These are phyloP conservation scores for Amauroascus niger DNA, from an alignment of 2,329 filamentous ascomycete genomes.

Conservation along the genomic window DNA sequence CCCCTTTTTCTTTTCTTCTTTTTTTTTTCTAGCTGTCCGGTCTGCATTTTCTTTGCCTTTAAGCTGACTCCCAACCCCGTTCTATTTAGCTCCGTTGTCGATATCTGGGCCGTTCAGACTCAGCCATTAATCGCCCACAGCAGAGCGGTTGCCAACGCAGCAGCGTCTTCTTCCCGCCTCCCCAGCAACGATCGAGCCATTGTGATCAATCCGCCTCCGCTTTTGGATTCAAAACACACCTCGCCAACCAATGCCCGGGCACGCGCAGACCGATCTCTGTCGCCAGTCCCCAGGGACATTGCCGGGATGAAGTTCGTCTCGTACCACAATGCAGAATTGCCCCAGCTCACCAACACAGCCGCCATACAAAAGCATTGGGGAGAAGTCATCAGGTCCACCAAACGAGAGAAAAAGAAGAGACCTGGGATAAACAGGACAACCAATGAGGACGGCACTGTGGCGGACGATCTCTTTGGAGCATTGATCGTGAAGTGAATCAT, in stretches of 20 bases:
- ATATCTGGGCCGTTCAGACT: conserved; percentile 38
- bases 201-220: conserved; percentile 1
- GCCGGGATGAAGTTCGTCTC: conserved; percentile 17
- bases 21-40: not conserved
- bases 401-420: conserved; percentile 24
- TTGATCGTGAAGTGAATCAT: conserved; percentile 25
- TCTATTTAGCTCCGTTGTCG: conserved; percentile 32
- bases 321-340: conserved; percentile 7
- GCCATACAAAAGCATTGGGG: conserved; percentile 37
- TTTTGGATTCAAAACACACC: not conserved
- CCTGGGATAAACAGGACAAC: not conserved
- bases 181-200: conserved; percentile 13
- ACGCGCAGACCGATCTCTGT: conserved; percentile 10
- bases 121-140: conserved; percentile 32
- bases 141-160: conserved; percentile 10
- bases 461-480: conserved; percentile 34
- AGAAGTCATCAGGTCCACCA: conserved; percentile 36
- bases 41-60: not conserved
- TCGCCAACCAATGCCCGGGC: conserved; percentile 12
- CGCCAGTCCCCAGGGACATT: conserved; percentile 16
- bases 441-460: conserved; percentile 12
- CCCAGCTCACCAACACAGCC: conserved; percentile 12
- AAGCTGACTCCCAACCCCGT: not conserved
- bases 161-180: conserved; percentile 22
- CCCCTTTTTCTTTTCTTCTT: not conserved